Evolutionary conservation across 305 asterid species (phyloP), one percentile per base, ranked within the genome.

Genomic region (Rubia tinctorum): DNA sequence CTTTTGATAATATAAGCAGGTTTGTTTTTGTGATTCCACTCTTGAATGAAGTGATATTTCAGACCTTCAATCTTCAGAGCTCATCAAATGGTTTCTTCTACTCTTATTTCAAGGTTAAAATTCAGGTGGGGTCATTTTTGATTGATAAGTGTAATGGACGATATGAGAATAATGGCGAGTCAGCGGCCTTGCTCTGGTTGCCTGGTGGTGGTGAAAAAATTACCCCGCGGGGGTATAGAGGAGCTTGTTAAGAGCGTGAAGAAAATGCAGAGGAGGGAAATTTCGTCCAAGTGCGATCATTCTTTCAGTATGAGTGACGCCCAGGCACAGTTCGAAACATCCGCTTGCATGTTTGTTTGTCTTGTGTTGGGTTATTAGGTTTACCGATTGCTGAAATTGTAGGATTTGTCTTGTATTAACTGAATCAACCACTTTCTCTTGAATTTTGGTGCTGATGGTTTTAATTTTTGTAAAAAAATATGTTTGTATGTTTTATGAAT

Each of bases 181-280:
- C 40, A 37, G 40, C 6, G 40, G 40, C 40, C 7, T 37, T 37
- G 40, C 40, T 37, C 40, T 7, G 0, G 7, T 37, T 5, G 40
- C 40, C 7, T 6, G 40, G 40, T 37, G 83, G 89, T 89, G 91
- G 96, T 96, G 69, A 90, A 87, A 89, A 95, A 92, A 90, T 87
- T 94, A 68, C 87, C 93, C 2, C 97, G 94, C 68, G 86, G 94
- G n/a, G 64, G 86, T 34, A 65, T 77, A 45, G 98, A 92, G 80
- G 98, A 91, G 69, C 87, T 88, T 75, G 97, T 95, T 53, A 94
- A 94, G 75, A 90, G 99, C 79, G 99, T 95, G 73, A 95, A 83
- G 84, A 95, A 95, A 91, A 92, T 95, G 66, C 98, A 92, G 78
- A 75, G 96, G 71, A 84, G 98, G 86, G 99, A 92, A 89, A 92